Conservation (phyloP, 2,329 filamentous ascomycete genomes). For the Coniochaeta pulveracea region DNA sequence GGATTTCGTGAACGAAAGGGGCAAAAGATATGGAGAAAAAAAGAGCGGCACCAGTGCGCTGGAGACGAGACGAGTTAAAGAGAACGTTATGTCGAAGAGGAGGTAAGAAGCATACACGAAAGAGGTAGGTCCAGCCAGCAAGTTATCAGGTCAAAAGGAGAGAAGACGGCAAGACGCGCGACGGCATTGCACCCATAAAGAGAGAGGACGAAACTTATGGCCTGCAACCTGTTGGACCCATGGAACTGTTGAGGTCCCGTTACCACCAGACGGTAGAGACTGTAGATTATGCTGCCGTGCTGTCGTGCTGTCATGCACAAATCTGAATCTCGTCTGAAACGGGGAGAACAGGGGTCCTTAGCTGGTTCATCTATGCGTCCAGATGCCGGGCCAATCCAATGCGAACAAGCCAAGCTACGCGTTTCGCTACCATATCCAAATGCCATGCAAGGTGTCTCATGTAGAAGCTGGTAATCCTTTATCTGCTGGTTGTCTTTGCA, state of each 20-base stretch:
- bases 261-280: neutral
- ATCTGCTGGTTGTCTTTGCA: too few relatives aligned
- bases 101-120: conserved; percentile 8
- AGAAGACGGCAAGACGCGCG: conserved; percentile 3
- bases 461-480: too few relatives aligned
- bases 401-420: conserved; percentile 6
- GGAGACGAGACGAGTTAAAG: conserved; percentile 14
- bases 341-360: conserved; percentile 5
- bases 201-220: conserved; percentile 7
- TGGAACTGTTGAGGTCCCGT: neutral
- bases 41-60: conserved; percentile 17
- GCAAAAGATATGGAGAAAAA: conserved; percentile 9
- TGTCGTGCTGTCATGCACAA: conserved; percentile 8
- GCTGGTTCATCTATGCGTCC: conserved; percentile 3
- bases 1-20: conserved; percentile 9
- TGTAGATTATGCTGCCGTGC: too few relatives aligned
- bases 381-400: conserved; percentile 5
- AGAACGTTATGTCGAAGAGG: conserved; percentile 10
- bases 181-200: conserved; percentile 4
- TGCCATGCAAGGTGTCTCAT: too few relatives aligned
- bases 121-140: conserved; percentile 3
- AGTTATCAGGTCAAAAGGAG: conserved; percentile 5
- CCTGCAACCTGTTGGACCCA: neutral
- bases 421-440: too few relatives aligned
- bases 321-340: conserved; percentile 19